phyloP scores from a whole-genome alignment of 2,329 filamentous ascomycete genomes.

The Fusarium solani-melongenae region DNA sequence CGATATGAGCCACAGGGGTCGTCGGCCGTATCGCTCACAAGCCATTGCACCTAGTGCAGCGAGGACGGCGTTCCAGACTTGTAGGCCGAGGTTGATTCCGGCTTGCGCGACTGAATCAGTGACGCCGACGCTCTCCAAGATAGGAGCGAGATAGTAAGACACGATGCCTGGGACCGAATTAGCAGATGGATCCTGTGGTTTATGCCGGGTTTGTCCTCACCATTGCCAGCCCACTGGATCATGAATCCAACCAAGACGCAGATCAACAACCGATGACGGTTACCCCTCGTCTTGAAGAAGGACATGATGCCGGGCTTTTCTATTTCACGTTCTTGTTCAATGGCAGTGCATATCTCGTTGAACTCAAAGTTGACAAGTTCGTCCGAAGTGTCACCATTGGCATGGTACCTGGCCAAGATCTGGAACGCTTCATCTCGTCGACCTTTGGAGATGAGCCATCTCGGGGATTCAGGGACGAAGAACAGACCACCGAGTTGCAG shows the following conservation, averaged over 20 bases:
- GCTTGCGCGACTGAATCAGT: slow-evolving; percentile 14
- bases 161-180: slow-evolving; percentile 5
- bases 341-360: slow-evolving; percentile 61
- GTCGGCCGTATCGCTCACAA: slow-evolving; percentile 19
- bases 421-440: slow-evolving; percentile 57
- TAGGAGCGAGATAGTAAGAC: slow-evolving; percentile 25
- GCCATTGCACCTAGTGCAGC: slow-evolving; percentile 16
- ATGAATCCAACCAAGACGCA: slow-evolving; percentile 32
- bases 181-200: neutral
- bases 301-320: slow-evolving; percentile 52
- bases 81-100: slow-evolving; percentile 17
- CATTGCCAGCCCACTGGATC: slow-evolving; percentile 35
- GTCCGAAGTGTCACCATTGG: slow-evolving; percentile 56
- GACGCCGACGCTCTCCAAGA: slow-evolving; percentile 16
- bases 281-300: slow-evolving; percentile 53
- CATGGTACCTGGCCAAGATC: slow-evolving; percentile 62
- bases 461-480: slow-evolving; percentile 55
- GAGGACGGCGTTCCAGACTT: slow-evolving; percentile 20
- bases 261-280: slow-evolving; percentile 30
- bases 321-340: slow-evolving; percentile 54
- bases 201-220: neutral
- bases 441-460: slow-evolving; percentile 47
- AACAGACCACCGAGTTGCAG: slow-evolving; percentile 14
- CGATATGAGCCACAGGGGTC: slow-evolving; percentile 9
- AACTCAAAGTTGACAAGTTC: slow-evolving; percentile 60